Conservation (phyloP, 257 asterid genomes). For the Fraxinus excelsior region DNA sequence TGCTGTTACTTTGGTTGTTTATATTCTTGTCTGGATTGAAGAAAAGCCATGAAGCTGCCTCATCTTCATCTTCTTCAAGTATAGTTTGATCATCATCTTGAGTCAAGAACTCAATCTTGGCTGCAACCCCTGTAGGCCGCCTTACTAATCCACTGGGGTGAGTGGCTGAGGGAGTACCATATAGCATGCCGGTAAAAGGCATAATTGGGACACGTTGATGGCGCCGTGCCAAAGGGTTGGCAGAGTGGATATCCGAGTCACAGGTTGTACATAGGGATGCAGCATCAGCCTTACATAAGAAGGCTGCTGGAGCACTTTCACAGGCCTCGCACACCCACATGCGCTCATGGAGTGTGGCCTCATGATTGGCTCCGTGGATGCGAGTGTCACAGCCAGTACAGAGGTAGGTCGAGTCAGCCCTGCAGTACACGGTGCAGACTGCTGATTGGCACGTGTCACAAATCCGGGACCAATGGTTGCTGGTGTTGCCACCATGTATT, state of each 20-base stretch:
- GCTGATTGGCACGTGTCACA: constrained; percentile 47
- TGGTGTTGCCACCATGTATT: not conserved
- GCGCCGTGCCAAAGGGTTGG: constrained; percentile 81
- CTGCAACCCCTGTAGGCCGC: constrained; percentile 17
- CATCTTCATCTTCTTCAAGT: constrained; percentile 54
- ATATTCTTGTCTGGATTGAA: constrained; percentile 48
- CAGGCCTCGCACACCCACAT: constrained; percentile 64
- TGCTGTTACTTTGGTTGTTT: constrained; percentile 19
- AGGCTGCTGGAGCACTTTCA: constrained; percentile 65
- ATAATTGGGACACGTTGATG: constrained; percentile 77
- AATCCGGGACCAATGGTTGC: constrained; percentile 37
- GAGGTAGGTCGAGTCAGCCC: constrained; percentile 44
- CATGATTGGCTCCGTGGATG: constrained; percentile 38
- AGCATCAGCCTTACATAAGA: constrained; percentile 76
- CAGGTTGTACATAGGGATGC: constrained; percentile 79
- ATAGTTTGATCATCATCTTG: constrained; percentile 31
- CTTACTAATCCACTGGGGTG: constrained; percentile 20
- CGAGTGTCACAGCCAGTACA: constrained; percentile 46
- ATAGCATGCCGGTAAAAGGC: constrained; percentile 37
- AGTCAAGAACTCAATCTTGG: constrained; percentile 36
- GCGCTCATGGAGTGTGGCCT: constrained; percentile 49
- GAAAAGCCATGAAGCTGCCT: constrained; percentile 75
- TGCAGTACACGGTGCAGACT: constrained; percentile 43
- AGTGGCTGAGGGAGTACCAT: constrained; percentile 27
- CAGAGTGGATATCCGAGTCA: constrained; percentile 78